Base-by-base conservation (phyloP, 1,284 basidiomycete genomes). In the Austroboletus niveus region DNA sequence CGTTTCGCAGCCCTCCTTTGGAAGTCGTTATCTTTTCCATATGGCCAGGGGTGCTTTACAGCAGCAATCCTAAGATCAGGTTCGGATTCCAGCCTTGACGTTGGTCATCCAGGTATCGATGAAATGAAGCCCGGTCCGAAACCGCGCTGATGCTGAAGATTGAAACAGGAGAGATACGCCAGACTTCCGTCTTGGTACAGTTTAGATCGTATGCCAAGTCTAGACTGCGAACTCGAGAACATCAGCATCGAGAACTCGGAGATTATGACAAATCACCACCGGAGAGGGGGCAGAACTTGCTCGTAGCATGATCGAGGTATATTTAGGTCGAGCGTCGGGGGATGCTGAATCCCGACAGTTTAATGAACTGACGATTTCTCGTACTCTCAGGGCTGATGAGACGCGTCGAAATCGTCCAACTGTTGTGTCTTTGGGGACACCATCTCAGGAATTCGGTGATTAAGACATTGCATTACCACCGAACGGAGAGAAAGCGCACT, bases 91-190 rank as follows among this genome's bases (percentile, higher is more conserved):
- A 15, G 24, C 20, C 9, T 32, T 35, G 30, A 45, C 22, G 27
- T 39, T 20, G 9, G 14, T 27, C 32, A 40, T 45, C 40, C 11
- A 22, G n/a, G 32, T 5, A 3, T 30, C 5, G 39, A 45, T 44
- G 39, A 47, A 44, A 46, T 54, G 58, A 58, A 43, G 42, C 8
- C 7, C 40, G 8, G 22, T 24, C 20, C 9, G n/a, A 22, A 24
- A 14, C 22, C 10, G 14, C 40, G 22, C 14, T 27, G 7, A 11
- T 20, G n/a, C 36, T 20, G 36, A 38, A 38, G n/a, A 7, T n/a
- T 36, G 38, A 29, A 17, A 63, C 56, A 59, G 50, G 50, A 30
- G 43, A 59, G 34, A 45, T 53, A 45, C 49, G 38, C 40, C 49
- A 11, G 36, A 42, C 17, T 10, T 11, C n/a, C 24, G 20, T 41